Conservation (phyloP, 2,329 filamentous ascomycete genomes). For the Aureobasidium sp. region DNA sequence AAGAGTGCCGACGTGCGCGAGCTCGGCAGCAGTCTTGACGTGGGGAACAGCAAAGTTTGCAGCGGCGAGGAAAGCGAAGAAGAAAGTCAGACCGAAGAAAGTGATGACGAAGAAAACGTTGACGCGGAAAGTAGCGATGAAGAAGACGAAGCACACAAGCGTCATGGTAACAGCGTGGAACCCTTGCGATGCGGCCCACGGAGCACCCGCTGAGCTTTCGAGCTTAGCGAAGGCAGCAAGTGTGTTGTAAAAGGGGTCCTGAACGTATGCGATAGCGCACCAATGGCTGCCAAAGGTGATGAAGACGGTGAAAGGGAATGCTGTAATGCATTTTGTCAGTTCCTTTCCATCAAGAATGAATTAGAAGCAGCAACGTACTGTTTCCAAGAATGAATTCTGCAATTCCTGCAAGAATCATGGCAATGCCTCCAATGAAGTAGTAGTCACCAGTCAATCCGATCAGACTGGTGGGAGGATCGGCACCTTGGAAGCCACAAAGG, state of each 20-base stretch:
- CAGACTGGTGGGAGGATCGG: slow-evolving; percentile 18
- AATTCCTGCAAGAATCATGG: slow-evolving; percentile 24
- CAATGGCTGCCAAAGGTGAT: slow-evolving; percentile 25
- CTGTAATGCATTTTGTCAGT: slow-evolving; percentile 1
- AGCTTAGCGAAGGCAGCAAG: slow-evolving; percentile 15
- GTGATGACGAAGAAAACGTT: slow-evolving; percentile 23
- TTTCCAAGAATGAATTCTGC: slow-evolving; percentile 26
- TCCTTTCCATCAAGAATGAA: not conserved
- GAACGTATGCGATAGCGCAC: slow-evolving; percentile 22
- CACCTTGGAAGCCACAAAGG: slow-evolving; percentile 21
- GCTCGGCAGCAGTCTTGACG: slow-evolving; percentile 18
- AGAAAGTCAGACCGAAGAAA: slow-evolving; percentile 24
- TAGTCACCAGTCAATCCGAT: slow-evolving; percentile 23
- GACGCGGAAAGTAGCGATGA: slow-evolving; percentile 22
- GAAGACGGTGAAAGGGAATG: slow-evolving; percentile 26
- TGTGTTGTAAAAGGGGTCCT: slow-evolving; percentile 22
- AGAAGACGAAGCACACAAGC: slow-evolving; percentile 24
- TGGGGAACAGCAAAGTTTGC: slow-evolving; percentile 21
- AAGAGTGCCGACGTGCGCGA: slow-evolving; percentile 19
- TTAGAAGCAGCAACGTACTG: slow-evolving; percentile 16
- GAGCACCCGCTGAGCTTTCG: slow-evolving; percentile 17
- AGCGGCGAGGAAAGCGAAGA: slow-evolving; percentile 25
- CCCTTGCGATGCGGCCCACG: slow-evolving; percentile 22
- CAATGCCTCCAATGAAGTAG: slow-evolving; percentile 24
- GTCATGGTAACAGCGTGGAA: slow-evolving; percentile 25